These are phyloP conservation scores for Epichloe elymi DNA, from an alignment of 2,329 filamentous ascomycete genomes.

Conservation along the genomic window DNA sequence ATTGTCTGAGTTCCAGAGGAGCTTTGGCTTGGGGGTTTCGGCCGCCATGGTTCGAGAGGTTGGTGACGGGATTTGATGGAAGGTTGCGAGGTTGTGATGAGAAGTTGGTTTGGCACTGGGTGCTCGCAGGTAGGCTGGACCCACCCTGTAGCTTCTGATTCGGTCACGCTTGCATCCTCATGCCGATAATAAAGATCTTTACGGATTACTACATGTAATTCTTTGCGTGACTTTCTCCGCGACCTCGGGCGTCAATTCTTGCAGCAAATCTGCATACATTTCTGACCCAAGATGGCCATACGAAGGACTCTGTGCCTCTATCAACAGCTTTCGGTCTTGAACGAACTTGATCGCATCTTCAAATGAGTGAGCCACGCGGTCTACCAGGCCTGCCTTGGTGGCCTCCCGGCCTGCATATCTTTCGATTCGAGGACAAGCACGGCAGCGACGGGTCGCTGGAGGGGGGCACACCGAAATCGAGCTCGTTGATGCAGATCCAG, in stretches of 20 bases:
- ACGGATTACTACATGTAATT: constrained; percentile 11
- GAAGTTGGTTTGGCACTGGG: not conserved
- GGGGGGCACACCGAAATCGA: constrained; percentile 67
- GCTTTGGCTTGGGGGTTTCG: constrained; percentile 34
- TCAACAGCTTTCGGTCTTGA: constrained; percentile 40
- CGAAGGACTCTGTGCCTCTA: constrained; percentile 50
- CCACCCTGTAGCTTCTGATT: no score
- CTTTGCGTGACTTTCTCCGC: constrained; percentile 28
- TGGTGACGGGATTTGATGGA: not conserved
- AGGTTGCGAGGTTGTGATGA: not conserved
- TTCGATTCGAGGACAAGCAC: constrained; percentile 66
- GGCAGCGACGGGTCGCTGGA: constrained; percentile 57
- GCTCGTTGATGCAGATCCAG: constrained; percentile 60
- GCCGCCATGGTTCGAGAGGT: constrained; percentile 18
- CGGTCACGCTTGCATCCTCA: no score
- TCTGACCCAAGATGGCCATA: constrained; percentile 62
- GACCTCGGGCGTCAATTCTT: constrained; percentile 41
- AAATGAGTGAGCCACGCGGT: constrained; percentile 41
- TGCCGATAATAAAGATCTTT: not conserved
- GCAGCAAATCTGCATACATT: constrained; percentile 58
- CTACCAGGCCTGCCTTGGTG: constrained; percentile 52
- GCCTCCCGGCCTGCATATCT: constrained; percentile 54
- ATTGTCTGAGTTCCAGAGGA: constrained; percentile 92
- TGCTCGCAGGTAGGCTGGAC: no score
- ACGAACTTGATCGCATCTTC: constrained; percentile 51